Evolutionary conservation across 306 rosid species (phyloP).

Genomic region (Sicyos baderoa): DNA sequence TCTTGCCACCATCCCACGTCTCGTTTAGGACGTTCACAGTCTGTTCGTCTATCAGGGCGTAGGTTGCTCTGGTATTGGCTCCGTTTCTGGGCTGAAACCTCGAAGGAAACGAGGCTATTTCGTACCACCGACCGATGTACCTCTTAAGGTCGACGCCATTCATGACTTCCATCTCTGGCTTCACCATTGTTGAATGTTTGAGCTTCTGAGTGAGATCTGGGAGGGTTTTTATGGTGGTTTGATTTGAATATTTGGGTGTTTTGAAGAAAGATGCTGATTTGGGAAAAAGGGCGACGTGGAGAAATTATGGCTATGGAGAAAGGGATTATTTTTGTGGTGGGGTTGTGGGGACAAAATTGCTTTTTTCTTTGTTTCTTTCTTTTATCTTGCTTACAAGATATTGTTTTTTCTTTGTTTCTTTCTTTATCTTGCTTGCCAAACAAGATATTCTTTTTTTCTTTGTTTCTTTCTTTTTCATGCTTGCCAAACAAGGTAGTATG

Average conservation of each 20-base stretch:
- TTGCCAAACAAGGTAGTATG: no score
- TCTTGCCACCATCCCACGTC: slow-evolving; percentile 63
- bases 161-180: slow-evolving; percentile 53
- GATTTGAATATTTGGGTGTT: not conserved
- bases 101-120: slow-evolving; percentile 81
- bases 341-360: no score
- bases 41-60: slow-evolving; percentile 57
- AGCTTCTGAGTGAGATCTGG: not conserved
- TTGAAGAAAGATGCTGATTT: not conserved
- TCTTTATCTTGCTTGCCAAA: no score
- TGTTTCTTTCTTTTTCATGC: no score
- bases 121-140: slow-evolving; percentile 95
- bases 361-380: no score
- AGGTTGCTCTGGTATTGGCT: slow-evolving; percentile 69
- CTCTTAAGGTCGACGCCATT: slow-evolving; percentile 47
- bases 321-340: no score
- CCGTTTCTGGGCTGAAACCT: slow-evolving; percentile 61
- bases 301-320: no score
- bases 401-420: no score
- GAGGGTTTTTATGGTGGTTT: not conserved
- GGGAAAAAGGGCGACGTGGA: no score
- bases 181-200: slow-evolving; percentile 34
- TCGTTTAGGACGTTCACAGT: slow-evolving; percentile 70
- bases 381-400: no score
- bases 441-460: no score